These are phyloP conservation scores for Jamesozyma gamospora DNA, from an alignment of 805 yeast genomes.

Conservation along the genomic window DNA sequence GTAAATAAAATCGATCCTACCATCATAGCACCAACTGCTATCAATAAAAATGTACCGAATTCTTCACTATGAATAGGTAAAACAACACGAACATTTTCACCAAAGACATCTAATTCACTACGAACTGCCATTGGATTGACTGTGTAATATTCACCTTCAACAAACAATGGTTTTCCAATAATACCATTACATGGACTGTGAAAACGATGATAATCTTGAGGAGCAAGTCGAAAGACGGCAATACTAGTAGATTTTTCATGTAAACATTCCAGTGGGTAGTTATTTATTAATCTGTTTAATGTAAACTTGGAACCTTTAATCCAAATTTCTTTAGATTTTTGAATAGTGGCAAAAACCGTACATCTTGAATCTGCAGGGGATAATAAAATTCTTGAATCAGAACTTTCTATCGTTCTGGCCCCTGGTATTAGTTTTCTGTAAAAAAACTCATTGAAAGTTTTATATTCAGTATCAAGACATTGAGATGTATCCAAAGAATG, in stretches of 20 bases:
- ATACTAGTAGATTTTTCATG: slow-evolving; percentile 45
- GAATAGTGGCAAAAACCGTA: slow-evolving; percentile 52
- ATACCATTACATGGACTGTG: slow-evolving; percentile 79
- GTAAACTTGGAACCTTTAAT: slow-evolving; percentile 78
- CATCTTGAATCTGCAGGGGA: slow-evolving; percentile 88
- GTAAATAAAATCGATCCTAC: slow-evolving; percentile 83
- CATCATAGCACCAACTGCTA: slow-evolving; percentile 97
- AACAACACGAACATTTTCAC: slow-evolving; percentile 76
- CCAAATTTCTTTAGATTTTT: slow-evolving; percentile 69
- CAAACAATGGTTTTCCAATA: slow-evolving; percentile 53
- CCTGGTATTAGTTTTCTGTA: slow-evolving; percentile 65
- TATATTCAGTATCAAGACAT: slow-evolving; percentile 47
- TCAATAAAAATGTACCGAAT: slow-evolving; percentile 71
- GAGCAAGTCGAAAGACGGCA: slow-evolving; percentile 82
- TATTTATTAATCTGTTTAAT: slow-evolving; percentile 40
- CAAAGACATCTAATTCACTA: slow-evolving; percentile 80
- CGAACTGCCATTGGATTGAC: slow-evolving; percentile 97
- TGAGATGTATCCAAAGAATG: slow-evolving; percentile 72
- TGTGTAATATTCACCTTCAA: slow-evolving; percentile 88
- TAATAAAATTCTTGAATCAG: slow-evolving; percentile 39
- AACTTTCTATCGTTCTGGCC: slow-evolving; percentile 61
- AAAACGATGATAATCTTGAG: slow-evolving; percentile 93
- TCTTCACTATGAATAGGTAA: slow-evolving; percentile 64
- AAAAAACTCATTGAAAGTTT: slow-evolving; percentile 82
- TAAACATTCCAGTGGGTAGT: slow-evolving; percentile 32